Evolutionary conservation across 225 moss, liverwort and hornwort species (phyloP).

Genomic region (Physcomitrellopsis africana): DNA sequence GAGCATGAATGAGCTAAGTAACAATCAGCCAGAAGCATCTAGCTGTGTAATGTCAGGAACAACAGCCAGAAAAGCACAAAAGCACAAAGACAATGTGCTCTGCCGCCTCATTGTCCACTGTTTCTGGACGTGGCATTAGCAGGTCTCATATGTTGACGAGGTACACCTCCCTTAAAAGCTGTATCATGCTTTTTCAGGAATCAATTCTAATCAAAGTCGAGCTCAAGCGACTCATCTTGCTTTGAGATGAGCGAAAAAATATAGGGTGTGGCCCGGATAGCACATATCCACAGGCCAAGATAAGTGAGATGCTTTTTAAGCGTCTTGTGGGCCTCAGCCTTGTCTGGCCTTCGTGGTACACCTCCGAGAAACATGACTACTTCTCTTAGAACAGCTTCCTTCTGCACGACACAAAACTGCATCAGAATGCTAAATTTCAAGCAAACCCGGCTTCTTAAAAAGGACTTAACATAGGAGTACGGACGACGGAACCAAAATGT

Average conservation of each 20-base stretch:
- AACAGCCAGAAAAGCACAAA: slow-evolving; percentile 19
- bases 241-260: slow-evolving; percentile 69
- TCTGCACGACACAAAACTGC: slow-evolving; percentile 29
- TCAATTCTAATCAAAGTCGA: slow-evolving; percentile 59
- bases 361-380: slow-evolving; percentile 88
- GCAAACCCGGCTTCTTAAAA: background rate
- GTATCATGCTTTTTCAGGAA: slow-evolving; percentile 1
- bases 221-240: slow-evolving; percentile 69
- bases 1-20: slow-evolving; percentile 20
- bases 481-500: background rate
- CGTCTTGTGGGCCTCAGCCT: slow-evolving; percentile 83
- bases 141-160: slow-evolving; percentile 27
- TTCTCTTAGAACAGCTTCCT: slow-evolving; percentile 14
- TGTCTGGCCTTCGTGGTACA: slow-evolving; percentile 93
- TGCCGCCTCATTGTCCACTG: slow-evolving; percentile 24
- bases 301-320: slow-evolving; percentile 88
- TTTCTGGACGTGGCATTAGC: slow-evolving; percentile 22
- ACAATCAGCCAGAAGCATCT: slow-evolving; percentile 14
- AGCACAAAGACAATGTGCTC: slow-evolving; percentile 10
- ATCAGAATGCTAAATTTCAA: slow-evolving; percentile 29
- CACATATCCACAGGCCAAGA: slow-evolving; percentile 92
- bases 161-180: slow-evolving; percentile 23
- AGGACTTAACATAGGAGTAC: background rate
- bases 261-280: slow-evolving; percentile 85
- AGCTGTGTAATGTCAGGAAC: background rate